Base-by-base conservation (phyloP, 345 rosid genomes). In the Ceriops zippeliana region DNA sequence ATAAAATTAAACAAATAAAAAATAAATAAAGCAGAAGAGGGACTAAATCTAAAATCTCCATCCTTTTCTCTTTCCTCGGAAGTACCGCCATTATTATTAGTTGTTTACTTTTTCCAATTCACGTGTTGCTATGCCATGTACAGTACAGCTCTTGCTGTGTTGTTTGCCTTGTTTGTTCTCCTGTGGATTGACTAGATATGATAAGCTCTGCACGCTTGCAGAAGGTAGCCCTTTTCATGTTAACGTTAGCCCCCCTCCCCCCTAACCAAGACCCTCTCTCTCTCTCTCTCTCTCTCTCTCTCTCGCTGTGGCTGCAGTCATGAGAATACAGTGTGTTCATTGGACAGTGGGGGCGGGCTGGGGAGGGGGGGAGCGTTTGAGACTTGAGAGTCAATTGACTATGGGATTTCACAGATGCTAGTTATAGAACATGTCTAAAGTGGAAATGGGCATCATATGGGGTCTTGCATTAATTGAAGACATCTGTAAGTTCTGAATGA, bases 191-290 rank as follows among this genome's bases (percentile, higher is more conserved):
- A 62, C 73, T 73, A 54, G 59, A 24, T 56, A 56, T 56, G 59
- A 56, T 24, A 24, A 56, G 30, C 3, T 24, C 59, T 56, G 31
- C 72, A 52, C 61, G 70, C 61, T 79, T 77, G 66, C 83, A 76
- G 66, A 81, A 73, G 69, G 70, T 63, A 71, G 70, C 78, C 70
- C 75, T 75, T 82, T 69, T 72, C 76, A 75, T 75, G 81, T 73
- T 78, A 85, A 63, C 62, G 21, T 57, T 72, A 72, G 70, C 69
- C 56, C 47, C 22, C 54, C n/a, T 7, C 70, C 68, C 32, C 68
- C 74, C 58, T 6, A 16, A 22, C 54, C 63, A 70, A 31, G 58
- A 61, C 57, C 70, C 13, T 16, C 57, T 67, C 74, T 58, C n/a
- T 42, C 63, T 42, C 16, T 42, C 49, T 52, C 62, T 68, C 61